Conservation (phyloP, 2,329 filamentous ascomycete species). For the Trichoderma sp. region DNA sequence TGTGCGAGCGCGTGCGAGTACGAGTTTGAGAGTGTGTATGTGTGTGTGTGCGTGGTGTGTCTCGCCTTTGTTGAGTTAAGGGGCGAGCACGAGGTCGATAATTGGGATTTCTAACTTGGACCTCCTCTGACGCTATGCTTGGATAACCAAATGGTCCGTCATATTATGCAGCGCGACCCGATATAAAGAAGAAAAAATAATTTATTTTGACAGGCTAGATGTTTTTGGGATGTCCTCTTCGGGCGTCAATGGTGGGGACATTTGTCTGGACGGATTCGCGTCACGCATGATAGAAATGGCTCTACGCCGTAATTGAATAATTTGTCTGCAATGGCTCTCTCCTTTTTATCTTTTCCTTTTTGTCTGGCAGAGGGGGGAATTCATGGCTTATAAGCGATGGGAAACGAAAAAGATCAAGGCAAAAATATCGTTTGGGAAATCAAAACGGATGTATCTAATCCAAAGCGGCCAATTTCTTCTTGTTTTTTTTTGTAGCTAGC, state of each 20-base stretch:
- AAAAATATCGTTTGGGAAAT: not conserved
- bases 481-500: not conserved
- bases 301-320: conserved; percentile 27
- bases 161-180: conserved; percentile 2
- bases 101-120: conserved; percentile 4
- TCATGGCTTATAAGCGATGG: not conserved
- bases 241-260: conserved; percentile 24
- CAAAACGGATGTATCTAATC: not conserved
- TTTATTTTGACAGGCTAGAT: conserved; percentile 19
- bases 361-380: conserved; percentile 9
- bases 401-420: not conserved
- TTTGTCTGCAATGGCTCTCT: conserved; percentile 13
- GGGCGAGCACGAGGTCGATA: conserved; percentile 13
- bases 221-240: conserved; percentile 19
- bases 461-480: not conserved
- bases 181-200: conserved; percentile 18
- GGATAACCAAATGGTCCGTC: conserved; percentile 15
- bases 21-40: not conserved
- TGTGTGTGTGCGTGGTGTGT: not conserved
- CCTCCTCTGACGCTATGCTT: conserved; percentile 24
- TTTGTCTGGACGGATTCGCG: conserved; percentile 20
- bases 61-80: not conserved
- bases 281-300: conserved; percentile 26
- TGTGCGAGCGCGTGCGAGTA: not conserved
- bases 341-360: not conserved